Percentiles rank a stretch among this genome's conserved stretches.
Conservation (phyloP, 1,284 basidiomycete species). For the Cryptococcus deneoformans region DNA sequence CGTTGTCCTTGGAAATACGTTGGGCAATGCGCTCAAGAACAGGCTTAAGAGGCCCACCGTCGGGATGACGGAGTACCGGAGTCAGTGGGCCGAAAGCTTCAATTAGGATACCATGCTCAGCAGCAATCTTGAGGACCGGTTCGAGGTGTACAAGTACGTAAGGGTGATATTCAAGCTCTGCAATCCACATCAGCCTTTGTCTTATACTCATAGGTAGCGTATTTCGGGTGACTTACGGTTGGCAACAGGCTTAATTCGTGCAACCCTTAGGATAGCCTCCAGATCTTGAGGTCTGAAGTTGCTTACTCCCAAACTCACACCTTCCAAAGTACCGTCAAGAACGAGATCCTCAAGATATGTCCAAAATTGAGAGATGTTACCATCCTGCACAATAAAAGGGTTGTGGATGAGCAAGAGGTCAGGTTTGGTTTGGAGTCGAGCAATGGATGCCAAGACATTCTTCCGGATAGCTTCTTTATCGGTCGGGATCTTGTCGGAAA, state of each 20-base stretch:
- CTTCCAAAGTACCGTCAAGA: conserved; percentile 58
- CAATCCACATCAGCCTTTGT: background rate
- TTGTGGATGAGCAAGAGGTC: conserved; percentile 39
- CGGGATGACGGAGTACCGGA: conserved; percentile 58
- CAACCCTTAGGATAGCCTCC: conserved; percentile 42
- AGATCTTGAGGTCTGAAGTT: conserved; percentile 46
- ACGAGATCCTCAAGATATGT: conserved; percentile 42
- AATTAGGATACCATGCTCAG: conserved; percentile 61
- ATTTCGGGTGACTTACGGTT: conserved; percentile 54
- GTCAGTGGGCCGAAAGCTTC: conserved; percentile 60
- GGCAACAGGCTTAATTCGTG: conserved; percentile 63
- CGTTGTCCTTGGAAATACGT: conserved; percentile 36
- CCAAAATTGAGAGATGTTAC: conserved; percentile 28
- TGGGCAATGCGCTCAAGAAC: conserved; percentile 54
- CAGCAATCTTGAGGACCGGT: conserved; percentile 58
- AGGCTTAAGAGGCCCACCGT: conserved; percentile 58
- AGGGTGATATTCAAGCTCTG: conserved; percentile 70
- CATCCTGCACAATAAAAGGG: conserved; percentile 24
- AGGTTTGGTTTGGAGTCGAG: conserved; percentile 26
- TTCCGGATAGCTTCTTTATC: conserved; percentile 18
- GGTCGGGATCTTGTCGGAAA: conserved; percentile 5
- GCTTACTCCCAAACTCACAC: conserved; percentile 50
- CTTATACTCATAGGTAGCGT: too few relatives aligned
- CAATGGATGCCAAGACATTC: conserved; percentile 24
- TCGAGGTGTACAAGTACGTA: conserved; percentile 64